Evolutionary conservation across 2,329 filamentous ascomycete species (phyloP).

Genomic region (Chaetomium globosum): DNA sequence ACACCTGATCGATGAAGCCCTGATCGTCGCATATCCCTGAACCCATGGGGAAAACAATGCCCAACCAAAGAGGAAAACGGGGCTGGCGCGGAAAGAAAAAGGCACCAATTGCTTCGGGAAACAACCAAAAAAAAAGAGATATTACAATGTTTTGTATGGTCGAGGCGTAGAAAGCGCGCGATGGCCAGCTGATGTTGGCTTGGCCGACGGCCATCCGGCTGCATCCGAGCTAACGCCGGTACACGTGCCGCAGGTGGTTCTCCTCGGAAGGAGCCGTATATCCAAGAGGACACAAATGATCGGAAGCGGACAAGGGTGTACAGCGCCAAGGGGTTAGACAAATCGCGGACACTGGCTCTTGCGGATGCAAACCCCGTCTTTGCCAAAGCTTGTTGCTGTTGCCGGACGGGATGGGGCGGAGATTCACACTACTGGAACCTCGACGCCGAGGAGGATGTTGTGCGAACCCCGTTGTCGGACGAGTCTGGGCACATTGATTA

Average conservation of each 20-base stretch:
- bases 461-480: slow-evolving; percentile 36
- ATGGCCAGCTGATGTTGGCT: neutral
- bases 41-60: slow-evolving; percentile 2
- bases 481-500: slow-evolving; percentile 32
- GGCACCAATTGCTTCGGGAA: slow-evolving; percentile 19
- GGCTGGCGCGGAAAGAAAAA: slow-evolving; percentile 10
- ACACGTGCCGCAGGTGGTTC: neutral
- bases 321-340: neutral
- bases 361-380: neutral
- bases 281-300: neutral
- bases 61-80: neutral
- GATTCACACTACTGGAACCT: slow-evolving; percentile 34
- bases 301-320: neutral
- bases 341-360: neutral
- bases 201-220: neutral
- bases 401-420: neutral
- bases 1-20: neutral
- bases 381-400: neutral
- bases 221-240: neutral
- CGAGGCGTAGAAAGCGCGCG: neutral
- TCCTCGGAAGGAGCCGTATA: neutral
- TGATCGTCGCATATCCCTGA: neutral
- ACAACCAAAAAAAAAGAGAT: slow-evolving; percentile 18
- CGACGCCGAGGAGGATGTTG: slow-evolving; percentile 31
- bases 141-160: slow-evolving; percentile 27